A percentile compares a stretch with the other conserved stretches of the same genome.
Conservation (phyloP, 1,284 basidiomycete species). For the Salmacisia buchloeana region DNA sequence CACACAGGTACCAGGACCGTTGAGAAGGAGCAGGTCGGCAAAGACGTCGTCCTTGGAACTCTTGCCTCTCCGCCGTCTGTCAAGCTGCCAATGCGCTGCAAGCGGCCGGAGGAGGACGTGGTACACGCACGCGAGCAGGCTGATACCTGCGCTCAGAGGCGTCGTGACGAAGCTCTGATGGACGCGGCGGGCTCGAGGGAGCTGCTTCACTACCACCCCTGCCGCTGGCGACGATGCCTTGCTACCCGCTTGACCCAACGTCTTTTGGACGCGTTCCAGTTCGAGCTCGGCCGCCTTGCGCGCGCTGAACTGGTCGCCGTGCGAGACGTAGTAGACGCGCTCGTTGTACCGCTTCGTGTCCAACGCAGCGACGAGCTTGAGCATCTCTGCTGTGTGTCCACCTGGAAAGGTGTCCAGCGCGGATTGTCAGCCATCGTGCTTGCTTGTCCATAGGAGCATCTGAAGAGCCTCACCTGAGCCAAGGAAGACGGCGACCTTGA, state of each 20-base stretch:
- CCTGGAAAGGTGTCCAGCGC: constrained; percentile 56
- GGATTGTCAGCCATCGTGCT: neutral
- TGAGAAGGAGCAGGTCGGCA: constrained; percentile 76
- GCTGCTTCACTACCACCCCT: constrained; percentile 25
- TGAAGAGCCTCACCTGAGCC: constrained; percentile 57
- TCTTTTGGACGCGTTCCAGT: constrained; percentile 1
- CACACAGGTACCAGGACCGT: constrained; percentile 92
- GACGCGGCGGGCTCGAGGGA: constrained; percentile 71
- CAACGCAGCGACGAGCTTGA: constrained; percentile 69
- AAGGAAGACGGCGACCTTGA: constrained; percentile 58
- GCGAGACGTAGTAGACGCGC: constrained; percentile 74
- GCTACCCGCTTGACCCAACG: neutral
- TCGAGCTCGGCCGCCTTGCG: constrained; percentile 70
- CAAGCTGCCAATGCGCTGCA: neutral
- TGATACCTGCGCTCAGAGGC: constrained; percentile 22
- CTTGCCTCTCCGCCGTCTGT: neutral
- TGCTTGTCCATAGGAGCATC: neutral
- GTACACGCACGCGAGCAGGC: constrained; percentile 25
- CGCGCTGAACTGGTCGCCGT: constrained; percentile 73
- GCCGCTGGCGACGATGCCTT: neutral
- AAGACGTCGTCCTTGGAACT: constrained; percentile 45
- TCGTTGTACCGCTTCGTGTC: constrained; percentile 71
- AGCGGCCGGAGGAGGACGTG: constrained; percentile 26
- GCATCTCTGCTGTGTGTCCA: constrained; percentile 86
- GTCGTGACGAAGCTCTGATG: constrained; percentile 40